phyloP scores from a whole-genome alignment of 805 yeast genomes.

The Metschnikowia kunwiensis region DNA sequence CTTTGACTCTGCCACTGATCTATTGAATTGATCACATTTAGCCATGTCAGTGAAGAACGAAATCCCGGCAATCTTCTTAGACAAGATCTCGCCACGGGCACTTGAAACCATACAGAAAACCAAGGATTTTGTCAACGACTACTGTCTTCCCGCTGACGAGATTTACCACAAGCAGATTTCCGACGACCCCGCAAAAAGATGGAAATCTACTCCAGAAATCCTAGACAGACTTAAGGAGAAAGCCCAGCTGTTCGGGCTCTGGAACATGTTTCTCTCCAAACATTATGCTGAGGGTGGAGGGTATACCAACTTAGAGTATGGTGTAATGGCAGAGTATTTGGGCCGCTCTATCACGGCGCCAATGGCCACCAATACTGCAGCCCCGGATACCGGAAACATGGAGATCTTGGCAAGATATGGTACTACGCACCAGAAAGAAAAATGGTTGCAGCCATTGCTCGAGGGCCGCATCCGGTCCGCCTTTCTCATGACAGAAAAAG shows the following conservation, averaged over 20 bases:
- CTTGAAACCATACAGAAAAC: constrained; percentile 37
- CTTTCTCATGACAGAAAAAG: constrained; percentile 63
- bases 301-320: constrained; percentile 59
- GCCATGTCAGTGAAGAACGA: constrained; percentile 27
- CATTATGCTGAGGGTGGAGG: constrained; percentile 53
- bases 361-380: constrained; percentile 56
- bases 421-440: constrained; percentile 33
- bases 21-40: too few relatives aligned
- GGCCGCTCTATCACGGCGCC: constrained; percentile 56
- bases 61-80: constrained; percentile 40
- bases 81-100: constrained; percentile 35
- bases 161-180: constrained; percentile 41
- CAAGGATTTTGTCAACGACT: constrained; percentile 52
- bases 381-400: constrained; percentile 70
- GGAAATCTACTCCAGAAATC: constrained; percentile 47
- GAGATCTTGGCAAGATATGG: constrained; percentile 46
- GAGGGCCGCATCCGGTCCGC: constrained; percentile 58
- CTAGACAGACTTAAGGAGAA: constrained; percentile 50
- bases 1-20: neutral
- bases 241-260: constrained; percentile 52
- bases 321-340: constrained; percentile 59
- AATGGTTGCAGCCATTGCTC: constrained; percentile 52
- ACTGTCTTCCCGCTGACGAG: constrained; percentile 56
- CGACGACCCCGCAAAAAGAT: constrained; percentile 40
- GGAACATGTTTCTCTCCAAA: constrained; percentile 57